A percentile compares a stretch with the other conserved stretches of the same genome.
These are phyloP conservation scores for Aspergillus nomiae DNA, from an alignment of 2,329 filamentous ascomycete genomes.

Conservation along the genomic window DNA sequence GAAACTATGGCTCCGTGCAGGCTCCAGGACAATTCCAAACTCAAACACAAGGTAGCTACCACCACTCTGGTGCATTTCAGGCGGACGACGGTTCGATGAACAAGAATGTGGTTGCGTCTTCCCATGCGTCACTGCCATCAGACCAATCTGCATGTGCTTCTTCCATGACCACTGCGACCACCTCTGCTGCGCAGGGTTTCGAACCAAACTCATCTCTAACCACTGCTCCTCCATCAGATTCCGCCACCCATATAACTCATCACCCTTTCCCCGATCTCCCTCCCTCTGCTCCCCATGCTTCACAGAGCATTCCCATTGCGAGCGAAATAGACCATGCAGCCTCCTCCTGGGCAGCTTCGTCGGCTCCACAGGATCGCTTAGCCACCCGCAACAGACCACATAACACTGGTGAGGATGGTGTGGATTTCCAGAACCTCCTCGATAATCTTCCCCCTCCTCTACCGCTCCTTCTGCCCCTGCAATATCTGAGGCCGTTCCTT, in stretches of 20 bases:
- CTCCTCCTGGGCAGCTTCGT: slow-evolving; percentile 21
- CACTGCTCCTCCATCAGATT: slow-evolving; percentile 27
- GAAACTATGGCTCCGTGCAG: slow-evolving; percentile 17
- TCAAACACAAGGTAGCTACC: slow-evolving; percentile 35
- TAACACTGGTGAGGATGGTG: slow-evolving; percentile 37
- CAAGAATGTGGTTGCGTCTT: slow-evolving; percentile 24
- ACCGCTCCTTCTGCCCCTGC: slow-evolving; percentile 29
- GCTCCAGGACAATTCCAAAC: slow-evolving; percentile 22
- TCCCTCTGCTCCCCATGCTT: slow-evolving; percentile 27
- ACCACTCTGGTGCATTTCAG: slow-evolving; percentile 25
- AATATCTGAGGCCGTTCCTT: slow-evolving; percentile 25
- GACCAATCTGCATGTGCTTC: slow-evolving; percentile 19
- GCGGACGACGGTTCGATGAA: slow-evolving; percentile 27
- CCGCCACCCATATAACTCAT: slow-evolving; percentile 28
- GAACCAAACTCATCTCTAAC: slow-evolving; percentile 27
- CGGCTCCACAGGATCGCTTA: slow-evolving; percentile 26
- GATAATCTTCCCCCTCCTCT: slow-evolving; percentile 48
- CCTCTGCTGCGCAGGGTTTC: slow-evolving; percentile 12
- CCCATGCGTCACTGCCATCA: slow-evolving; percentile 20
- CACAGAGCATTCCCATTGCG: slow-evolving; percentile 30
- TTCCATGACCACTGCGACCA: slow-evolving; percentile 15
- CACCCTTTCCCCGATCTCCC: slow-evolving; percentile 22
- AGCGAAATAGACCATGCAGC: slow-evolving; percentile 33
- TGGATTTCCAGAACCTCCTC: slow-evolving; percentile 52
- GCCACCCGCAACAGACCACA: slow-evolving; percentile 25